These are phyloP conservation scores for Erodium maritimum DNA, from an alignment of 345 rosid genomes.

Conservation along the genomic window DNA sequence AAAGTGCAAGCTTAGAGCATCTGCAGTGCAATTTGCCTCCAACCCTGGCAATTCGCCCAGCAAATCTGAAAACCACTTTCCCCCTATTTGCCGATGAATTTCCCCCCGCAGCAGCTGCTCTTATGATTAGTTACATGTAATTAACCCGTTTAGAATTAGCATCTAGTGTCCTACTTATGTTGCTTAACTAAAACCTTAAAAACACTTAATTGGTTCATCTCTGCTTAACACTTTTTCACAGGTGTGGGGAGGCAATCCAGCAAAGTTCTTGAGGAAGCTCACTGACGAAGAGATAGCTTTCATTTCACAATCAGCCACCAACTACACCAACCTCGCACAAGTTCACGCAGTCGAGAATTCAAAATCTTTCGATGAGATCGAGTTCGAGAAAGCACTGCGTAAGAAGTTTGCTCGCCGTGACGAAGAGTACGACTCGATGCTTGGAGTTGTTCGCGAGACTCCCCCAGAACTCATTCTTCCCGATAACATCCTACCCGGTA, in stretches of 20 bases:
- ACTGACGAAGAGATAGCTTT: slow-evolving; percentile 59
- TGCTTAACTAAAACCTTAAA: background rate
- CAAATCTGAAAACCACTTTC: too few species aligned
- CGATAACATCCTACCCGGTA: slow-evolving; percentile 41
- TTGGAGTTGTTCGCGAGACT: slow-evolving; percentile 70
- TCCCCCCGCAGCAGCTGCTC: too few species aligned
- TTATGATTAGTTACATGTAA: too few species aligned
- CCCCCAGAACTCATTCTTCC: slow-evolving; percentile 77
- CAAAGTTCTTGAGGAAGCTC: slow-evolving; percentile 82
- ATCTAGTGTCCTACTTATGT: background rate
- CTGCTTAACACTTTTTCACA: slow-evolving; percentile 8
- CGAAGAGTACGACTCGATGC: slow-evolving; percentile 81
- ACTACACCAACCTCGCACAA: slow-evolving; percentile 76
- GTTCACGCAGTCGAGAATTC: slow-evolving; percentile 90
- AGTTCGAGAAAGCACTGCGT: slow-evolving; percentile 81
- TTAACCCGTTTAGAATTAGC: background rate
- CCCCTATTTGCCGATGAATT: too few species aligned
- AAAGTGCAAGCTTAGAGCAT: too few species aligned
- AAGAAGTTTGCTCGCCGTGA: slow-evolving; percentile 59
- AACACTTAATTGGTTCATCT: background rate
- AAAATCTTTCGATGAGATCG: slow-evolving; percentile 65
- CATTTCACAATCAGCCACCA: slow-evolving; percentile 61
- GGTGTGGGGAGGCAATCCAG: slow-evolving; percentile 99
- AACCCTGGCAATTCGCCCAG: too few species aligned
- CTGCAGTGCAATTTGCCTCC: too few species aligned